Evolutionary conservation across 2,329 filamentous ascomycete genomes (phyloP).

Genomic region (Cytospora chrysosperma): DNA sequence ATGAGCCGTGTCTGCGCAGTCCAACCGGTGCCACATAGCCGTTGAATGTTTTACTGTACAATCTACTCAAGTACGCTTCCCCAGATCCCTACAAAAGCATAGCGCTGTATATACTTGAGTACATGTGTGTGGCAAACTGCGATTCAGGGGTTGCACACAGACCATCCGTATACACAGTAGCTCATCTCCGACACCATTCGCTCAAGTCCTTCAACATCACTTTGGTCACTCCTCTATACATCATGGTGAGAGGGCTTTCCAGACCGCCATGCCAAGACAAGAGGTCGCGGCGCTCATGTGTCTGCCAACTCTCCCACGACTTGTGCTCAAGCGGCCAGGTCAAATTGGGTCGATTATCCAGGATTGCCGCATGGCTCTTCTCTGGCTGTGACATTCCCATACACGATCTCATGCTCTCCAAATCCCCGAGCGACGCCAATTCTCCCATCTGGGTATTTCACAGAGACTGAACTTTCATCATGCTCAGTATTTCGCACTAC

Average conservation of each 20-base stretch:
- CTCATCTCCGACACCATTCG: background rate
- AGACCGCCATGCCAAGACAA: too few species aligned
- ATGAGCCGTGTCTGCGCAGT: background rate
- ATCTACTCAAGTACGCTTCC: too few species aligned
- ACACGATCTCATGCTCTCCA: conserved; percentile 16
- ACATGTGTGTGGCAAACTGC: background rate
- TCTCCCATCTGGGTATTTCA: conserved; percentile 12
- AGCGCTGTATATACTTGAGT: too few species aligned
- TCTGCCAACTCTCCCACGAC: background rate
- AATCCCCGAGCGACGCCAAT: conserved; percentile 7
- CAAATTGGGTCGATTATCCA: background rate
- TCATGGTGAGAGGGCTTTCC: too few species aligned
- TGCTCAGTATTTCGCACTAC: background rate
- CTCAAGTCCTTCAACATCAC: background rate
- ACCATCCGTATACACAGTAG: too few species aligned
- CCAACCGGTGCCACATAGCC: background rate
- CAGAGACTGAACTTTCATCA: background rate
- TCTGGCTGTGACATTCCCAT: background rate
- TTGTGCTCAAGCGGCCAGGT: background rate
- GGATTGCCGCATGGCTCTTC: conserved; percentile 12
- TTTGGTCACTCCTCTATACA: background rate
- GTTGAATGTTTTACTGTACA: background rate
- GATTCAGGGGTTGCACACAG: background rate
- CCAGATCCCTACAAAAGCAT: background rate
- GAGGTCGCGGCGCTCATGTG: background rate